Evolutionary conservation across 75 land plant genomes (phyloP), one percentile per base, ranked within the genome.

Genomic region (Pseudotsuga menziesii): DNA sequence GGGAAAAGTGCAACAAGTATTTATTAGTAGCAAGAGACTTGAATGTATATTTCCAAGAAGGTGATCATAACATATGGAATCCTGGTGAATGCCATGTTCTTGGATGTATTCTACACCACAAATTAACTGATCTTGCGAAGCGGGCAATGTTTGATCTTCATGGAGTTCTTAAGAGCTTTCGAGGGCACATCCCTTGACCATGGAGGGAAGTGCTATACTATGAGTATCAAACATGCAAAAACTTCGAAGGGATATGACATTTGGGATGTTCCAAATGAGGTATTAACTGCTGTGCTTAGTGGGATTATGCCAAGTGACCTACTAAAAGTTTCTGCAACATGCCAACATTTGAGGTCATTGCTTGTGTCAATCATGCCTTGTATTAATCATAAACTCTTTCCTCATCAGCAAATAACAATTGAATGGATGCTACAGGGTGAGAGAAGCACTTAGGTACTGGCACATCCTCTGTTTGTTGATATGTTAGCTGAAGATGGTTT

Each of bases 371-470:
- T 94, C 48, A 94, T 92, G 90, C 99, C 99, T 64, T 91, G 93
- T 77, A 92, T 92, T 88, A 90, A 94, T 62, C 83, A 94, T 22
- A 89, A 89, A 62, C 93, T 96, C 25, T 96, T 87, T 77, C 97
- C 97, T 60, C 99, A 96, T 79, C 99, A 96, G 78, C 83, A 90
- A 57, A 88, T 90, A 62, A 97, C 99, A 20, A 93, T 94, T 56
- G 87, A 88, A 70, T 96, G 99, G 99, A 96, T 96, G 99, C 79
- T 96, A 58, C 88, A 87, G 23, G 91, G 99, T 26, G 99, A 96
- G 76, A 73, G 78, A 36, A 80, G 82, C 76, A 76, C 84, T 61
- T 82, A 77, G 71, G 75, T 88, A 56, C 72, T 94, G 35, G 72
- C 80, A 35, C 93, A 96, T 81, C 99, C 99, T 52, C 78, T 94